Evolutionary conservation across 371 early-diverging fungal species (phyloP).

Genomic region (Nematocida sp.): DNA sequence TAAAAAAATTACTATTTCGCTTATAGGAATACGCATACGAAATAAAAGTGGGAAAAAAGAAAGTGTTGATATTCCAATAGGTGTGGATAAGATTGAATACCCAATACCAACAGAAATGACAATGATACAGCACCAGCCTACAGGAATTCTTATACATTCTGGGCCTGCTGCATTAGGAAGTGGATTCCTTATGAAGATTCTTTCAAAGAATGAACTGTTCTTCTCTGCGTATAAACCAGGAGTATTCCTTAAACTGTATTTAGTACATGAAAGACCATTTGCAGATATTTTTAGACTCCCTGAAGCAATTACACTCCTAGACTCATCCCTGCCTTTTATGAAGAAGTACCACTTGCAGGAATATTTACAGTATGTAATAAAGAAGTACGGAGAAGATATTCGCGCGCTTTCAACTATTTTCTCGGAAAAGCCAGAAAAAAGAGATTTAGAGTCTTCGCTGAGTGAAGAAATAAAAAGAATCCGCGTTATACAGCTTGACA

Average conservation of each 20-base stretch:
- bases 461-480: background rate
- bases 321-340: slow-evolving; percentile 13
- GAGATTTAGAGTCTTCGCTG: background rate
- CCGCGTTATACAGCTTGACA: background rate
- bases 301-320: slow-evolving; percentile 5
- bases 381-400: slow-evolving; percentile 18
- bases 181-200: slow-evolving; percentile 12
- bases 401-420: background rate
- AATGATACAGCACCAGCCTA: background rate
- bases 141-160: background rate
- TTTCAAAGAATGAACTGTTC: background rate
- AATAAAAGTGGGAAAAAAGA: slow-evolving; percentile 48
- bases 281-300: background rate
- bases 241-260: background rate
- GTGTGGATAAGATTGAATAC: background rate
- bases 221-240: background rate
- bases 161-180: background rate
- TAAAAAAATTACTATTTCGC: background rate
- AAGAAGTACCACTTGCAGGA: slow-evolving; percentile 2
- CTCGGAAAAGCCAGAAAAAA: slow-evolving; percentile 1
- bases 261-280: background rate
- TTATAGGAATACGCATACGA: slow-evolving; percentile 22
- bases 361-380: background rate
- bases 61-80: slow-evolving; percentile 12
- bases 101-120: slow-evolving; percentile 11